Evolutionary conservation across 2,329 filamentous ascomycete genomes (phyloP).

Genomic region (Hypoxylon sp.): DNA sequence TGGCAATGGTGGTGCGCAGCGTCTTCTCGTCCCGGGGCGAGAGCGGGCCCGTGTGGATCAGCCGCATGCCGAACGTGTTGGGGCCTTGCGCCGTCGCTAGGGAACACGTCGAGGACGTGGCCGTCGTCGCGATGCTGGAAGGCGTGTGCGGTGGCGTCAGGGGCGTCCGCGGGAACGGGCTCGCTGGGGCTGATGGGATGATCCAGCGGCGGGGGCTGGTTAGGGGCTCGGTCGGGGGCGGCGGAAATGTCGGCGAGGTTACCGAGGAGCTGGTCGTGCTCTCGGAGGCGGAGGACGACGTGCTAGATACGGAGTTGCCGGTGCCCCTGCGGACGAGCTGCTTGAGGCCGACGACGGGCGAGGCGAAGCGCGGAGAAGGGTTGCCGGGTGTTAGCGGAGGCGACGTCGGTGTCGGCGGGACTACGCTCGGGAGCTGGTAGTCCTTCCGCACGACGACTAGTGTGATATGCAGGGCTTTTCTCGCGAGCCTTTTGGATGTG

Average conservation of each 20-base stretch:
- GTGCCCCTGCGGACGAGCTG: slow-evolving; percentile 57
- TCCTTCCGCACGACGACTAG: slow-evolving; percentile 68
- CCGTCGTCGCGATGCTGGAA: slow-evolving; percentile 46
- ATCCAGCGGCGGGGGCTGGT: slow-evolving; percentile 47
- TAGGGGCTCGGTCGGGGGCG: slow-evolving; percentile 36
- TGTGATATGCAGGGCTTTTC: slow-evolving; percentile 67
- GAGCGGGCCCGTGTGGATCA: slow-evolving; percentile 62
- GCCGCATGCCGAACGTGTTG: slow-evolving; percentile 60
- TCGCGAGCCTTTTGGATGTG: slow-evolving; percentile 65
- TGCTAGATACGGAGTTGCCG: slow-evolving; percentile 49
- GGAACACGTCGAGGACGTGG: slow-evolving; percentile 50
- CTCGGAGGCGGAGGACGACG: slow-evolving; percentile 46
- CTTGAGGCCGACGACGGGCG: slow-evolving; percentile 52
- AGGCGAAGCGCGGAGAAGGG: slow-evolving; percentile 50
- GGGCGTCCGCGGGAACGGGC: slow-evolving; percentile 57
- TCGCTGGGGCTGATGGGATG: slow-evolving; percentile 54
- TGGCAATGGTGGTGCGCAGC: slow-evolving; percentile 62
- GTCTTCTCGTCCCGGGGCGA: slow-evolving; percentile 60
- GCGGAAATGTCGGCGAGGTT: slow-evolving; percentile 43
- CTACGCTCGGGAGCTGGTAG: slow-evolving; percentile 62
- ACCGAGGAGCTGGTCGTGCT: slow-evolving; percentile 25
- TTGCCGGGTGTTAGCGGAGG: slow-evolving; percentile 49
- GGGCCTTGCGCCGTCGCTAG: slow-evolving; percentile 48
- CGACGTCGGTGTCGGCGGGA: slow-evolving; percentile 50
- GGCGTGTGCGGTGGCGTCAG: slow-evolving; percentile 61